Evolutionary conservation across 192 early-diverging fungal species (phyloP).

Genomic region (Coemansia sp.): DNA sequence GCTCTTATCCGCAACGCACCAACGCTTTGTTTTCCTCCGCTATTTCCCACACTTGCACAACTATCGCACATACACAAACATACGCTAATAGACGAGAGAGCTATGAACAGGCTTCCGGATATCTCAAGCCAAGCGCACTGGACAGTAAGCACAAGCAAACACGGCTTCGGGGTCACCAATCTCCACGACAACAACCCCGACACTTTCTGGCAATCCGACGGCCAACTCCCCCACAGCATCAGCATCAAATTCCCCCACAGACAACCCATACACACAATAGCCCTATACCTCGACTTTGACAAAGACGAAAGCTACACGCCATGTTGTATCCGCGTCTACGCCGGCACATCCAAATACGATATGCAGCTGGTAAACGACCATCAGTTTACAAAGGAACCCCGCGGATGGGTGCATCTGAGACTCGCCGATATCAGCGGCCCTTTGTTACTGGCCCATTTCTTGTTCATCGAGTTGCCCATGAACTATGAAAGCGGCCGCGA

Average conservation of each 20-base stretch:
- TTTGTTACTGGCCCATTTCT: conserved; percentile 27
- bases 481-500: conserved; percentile 50
- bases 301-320: conserved; percentile 53
- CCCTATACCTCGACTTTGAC: conserved; percentile 33
- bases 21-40: not conserved
- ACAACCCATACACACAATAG: conserved; percentile 27
- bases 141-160: conserved; percentile 38
- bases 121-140: conserved; percentile 22
- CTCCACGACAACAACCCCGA: conserved; percentile 25
- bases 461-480: conserved; percentile 35
- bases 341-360: conserved; percentile 31
- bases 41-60: not conserved
- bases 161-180: conserved; percentile 24
- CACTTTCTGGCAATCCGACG: conserved; percentile 52
- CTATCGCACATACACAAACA: no score
- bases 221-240: conserved; percentile 42
- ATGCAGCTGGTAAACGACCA: conserved; percentile 25
- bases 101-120: conserved; percentile 13
- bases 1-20: no score
- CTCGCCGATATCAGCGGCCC: conserved; percentile 16
- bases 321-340: conserved; percentile 19
- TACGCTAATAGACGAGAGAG: not conserved
- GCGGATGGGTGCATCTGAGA: conserved; percentile 32
- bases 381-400: conserved; percentile 21
- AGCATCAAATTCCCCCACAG: conserved; percentile 22